These are phyloP conservation scores for Anethum foeniculum DNA, from an alignment of 140 eudicot genomes.

Conservation along the genomic window DNA sequence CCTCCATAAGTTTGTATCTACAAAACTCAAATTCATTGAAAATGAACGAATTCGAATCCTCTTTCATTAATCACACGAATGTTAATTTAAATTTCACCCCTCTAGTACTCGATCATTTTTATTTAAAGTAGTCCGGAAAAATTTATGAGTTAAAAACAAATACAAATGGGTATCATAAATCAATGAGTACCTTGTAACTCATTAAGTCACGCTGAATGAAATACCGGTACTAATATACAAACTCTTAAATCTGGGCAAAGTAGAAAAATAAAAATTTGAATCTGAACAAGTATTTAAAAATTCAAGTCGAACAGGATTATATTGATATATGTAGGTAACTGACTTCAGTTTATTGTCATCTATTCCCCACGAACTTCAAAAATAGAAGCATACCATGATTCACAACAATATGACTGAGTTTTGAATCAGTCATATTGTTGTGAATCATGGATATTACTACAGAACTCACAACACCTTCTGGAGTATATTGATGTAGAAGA, in stretches of 20 bases:
- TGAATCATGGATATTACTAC: neutral
- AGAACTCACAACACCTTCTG: neutral
- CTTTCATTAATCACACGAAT: no score
- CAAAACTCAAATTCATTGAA: no score
- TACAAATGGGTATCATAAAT: no score
- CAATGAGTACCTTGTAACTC: neutral
- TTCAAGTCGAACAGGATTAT: neutral
- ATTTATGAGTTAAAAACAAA: neutral
- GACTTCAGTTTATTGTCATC: neutral
- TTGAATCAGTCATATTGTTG: neutral
- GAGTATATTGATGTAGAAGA: neutral
- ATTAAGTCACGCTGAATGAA: neutral
- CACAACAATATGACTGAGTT: no score
- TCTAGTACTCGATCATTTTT: neutral
- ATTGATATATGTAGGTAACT: no score
- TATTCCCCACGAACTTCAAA: neutral
- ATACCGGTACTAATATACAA: neutral
- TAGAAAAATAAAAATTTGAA: no score
- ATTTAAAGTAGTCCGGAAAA: neutral
- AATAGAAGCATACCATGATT: neutral
- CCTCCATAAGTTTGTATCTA: neutral
- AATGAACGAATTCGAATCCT: neutral
- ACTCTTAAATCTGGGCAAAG: neutral
- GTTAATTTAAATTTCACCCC: neutral
- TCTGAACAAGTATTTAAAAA: neutral